Conservation (phyloP, 2,329 filamentous ascomycete species). For the Ceratocystis harringtonii region DNA sequence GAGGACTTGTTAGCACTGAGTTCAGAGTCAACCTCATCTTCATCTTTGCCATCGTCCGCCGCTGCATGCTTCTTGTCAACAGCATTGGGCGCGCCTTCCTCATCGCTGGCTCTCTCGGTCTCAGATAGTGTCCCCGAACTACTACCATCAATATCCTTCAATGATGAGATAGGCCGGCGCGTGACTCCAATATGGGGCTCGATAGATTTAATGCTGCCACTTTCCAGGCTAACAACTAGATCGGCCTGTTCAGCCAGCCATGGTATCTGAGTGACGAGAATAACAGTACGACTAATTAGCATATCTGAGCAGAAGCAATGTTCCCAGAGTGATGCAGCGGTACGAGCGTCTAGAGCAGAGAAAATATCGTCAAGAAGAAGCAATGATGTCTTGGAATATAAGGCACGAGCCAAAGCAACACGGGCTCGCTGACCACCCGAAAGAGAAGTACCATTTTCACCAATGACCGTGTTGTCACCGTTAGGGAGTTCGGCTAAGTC, state of each 20-base stretch:
- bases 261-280: conserved; percentile 42
- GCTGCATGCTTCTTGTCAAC: background rate
- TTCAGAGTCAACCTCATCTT: conserved; percentile 17
- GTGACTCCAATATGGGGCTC: conserved; percentile 33
- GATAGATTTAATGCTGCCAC: conserved; percentile 28
- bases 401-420: conserved; percentile 39
- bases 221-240: conserved; percentile 32
- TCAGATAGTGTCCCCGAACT: conserved; percentile 4
- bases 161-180: conserved; percentile 23
- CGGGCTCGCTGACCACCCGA: conserved; percentile 43
- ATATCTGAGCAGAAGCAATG: conserved; percentile 42
- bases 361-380: conserved; percentile 45
- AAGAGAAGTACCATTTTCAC: conserved; percentile 39
- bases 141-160: conserved; percentile 25
- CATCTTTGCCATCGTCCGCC: background rate
- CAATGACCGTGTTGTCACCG: conserved; percentile 37
- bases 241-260: conserved; percentile 39
- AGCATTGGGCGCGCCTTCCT: background rate
- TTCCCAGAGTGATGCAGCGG: conserved; percentile 40
- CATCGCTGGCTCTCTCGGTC: background rate
- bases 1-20: conserved; percentile 16
- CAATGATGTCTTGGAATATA: conserved; percentile 41
- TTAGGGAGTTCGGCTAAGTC: conserved; percentile 37
- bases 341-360: conserved; percentile 44
- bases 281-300: conserved; percentile 37